Evolutionary conservation across 2,329 filamentous ascomycete genomes (phyloP).

Genomic region (Scytalidium sp.): DNA sequence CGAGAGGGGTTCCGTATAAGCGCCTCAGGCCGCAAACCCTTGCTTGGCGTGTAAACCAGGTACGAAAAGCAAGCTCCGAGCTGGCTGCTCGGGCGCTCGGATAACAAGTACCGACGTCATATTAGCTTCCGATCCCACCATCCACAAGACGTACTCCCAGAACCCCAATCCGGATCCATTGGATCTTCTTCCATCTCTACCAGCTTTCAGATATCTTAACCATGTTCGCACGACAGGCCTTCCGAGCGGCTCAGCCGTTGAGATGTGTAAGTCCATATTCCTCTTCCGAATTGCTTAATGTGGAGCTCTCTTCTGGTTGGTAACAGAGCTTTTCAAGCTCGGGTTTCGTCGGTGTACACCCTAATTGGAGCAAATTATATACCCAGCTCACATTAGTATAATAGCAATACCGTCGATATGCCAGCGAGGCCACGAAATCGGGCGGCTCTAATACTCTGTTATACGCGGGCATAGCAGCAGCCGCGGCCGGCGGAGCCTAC

Average conservation of each 20-base stretch:
- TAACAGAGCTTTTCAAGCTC: constrained; percentile 2
- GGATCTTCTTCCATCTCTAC: background rate
- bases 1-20: too few relatives aligned
- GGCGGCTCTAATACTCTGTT: constrained; percentile 55
- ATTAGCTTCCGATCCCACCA: background rate
- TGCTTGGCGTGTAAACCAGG: too few relatives aligned
- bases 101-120: background rate
- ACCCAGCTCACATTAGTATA: constrained; percentile 8
- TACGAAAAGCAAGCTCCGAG: too few relatives aligned
- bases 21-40: background rate
- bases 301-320: background rate
- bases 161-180: constrained; percentile 1
- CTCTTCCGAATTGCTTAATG: background rate
- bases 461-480: constrained; percentile 58
- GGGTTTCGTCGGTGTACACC: background rate
- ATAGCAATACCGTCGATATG: constrained; percentile 69
- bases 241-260: constrained; percentile 63
- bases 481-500: constrained; percentile 56
- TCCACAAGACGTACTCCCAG: background rate
- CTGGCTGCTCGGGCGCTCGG: too few relatives aligned
- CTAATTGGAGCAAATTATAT: background rate
- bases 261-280: constrained; percentile 51
- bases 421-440: constrained; percentile 50
- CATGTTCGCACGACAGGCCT: constrained; percentile 66
- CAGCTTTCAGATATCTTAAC: constrained; percentile 24